These are phyloP conservation scores for Pleurotus giganteus DNA, from an alignment of 768 basidiomycete genomes.

Conservation along the genomic window DNA sequence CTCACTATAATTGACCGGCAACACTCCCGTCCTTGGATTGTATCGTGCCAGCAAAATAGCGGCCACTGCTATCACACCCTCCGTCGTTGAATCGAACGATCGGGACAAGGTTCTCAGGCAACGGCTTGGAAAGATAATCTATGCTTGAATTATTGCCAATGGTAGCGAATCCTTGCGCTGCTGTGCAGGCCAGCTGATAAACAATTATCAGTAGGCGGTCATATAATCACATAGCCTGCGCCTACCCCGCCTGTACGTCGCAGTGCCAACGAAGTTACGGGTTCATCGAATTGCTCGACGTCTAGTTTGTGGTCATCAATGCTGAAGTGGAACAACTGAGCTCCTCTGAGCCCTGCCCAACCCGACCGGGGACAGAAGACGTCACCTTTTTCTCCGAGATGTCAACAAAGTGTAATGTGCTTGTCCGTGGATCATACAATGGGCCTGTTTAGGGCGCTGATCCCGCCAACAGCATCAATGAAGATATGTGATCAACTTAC, in stretches of 20 bases:
- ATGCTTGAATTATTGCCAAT: conserved; percentile 42
- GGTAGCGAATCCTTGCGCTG: conserved; percentile 54
- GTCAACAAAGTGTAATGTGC: conserved; percentile 66
- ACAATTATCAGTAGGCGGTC: not conserved
- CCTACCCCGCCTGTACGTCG: conserved; percentile 47
- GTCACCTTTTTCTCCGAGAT: conserved; percentile 53
- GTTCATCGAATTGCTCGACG: conserved; percentile 49
- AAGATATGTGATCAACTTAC: conserved; percentile 28
- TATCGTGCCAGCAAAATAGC: conserved; percentile 67
- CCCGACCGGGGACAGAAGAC: not conserved
- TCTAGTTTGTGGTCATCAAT: conserved; percentile 35
- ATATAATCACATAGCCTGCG: conserved; percentile 13
- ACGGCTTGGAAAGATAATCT: conserved; percentile 50
- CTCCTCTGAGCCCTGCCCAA: not conserved
- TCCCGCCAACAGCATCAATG: conserved; percentile 17
- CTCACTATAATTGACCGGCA: conserved; percentile 50
- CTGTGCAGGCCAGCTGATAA: conserved; percentile 55
- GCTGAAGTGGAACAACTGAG: conserved; percentile 54
- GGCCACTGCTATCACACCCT: conserved; percentile 60
- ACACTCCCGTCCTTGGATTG: conserved; percentile 47
- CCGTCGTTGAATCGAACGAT: conserved; percentile 70
- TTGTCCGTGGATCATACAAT: conserved; percentile 53
- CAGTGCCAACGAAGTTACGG: conserved; percentile 58
- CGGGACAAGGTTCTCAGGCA: conserved; percentile 37
- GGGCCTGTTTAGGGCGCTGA: conserved; percentile 44